phyloP scores from a whole-genome alignment of 2,329 filamentous ascomycete species.

The Fusarium continuum region DNA sequence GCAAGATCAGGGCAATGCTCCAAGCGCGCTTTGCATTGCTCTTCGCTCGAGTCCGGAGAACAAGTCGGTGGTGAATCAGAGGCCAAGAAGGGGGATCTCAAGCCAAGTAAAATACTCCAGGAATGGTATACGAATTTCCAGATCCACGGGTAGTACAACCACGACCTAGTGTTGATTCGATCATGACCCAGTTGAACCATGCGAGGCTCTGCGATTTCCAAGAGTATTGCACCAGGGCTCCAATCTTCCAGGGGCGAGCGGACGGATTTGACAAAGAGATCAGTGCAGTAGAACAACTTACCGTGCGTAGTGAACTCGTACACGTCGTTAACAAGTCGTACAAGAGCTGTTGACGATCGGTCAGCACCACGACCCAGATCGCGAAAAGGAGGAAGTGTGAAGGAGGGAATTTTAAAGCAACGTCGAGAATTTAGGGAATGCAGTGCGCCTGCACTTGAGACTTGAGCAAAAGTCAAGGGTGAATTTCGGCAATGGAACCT shows the following conservation, averaged over 20 bases:
- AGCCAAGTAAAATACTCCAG: background rate
- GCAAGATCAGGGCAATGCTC: background rate
- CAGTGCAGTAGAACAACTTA: slow-evolving; percentile 19
- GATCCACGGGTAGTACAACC: background rate
- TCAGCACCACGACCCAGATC: slow-evolving; percentile 25
- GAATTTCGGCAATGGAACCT: slow-evolving; percentile 8
- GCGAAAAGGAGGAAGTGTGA: background rate
- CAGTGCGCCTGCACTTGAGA: background rate
- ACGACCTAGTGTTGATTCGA: background rate
- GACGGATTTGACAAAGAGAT: background rate
- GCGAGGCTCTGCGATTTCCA: background rate
- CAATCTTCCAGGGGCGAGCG: background rate
- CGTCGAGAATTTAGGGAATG: background rate
- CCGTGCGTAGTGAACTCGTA: slow-evolving; percentile 43
- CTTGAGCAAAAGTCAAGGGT: background rate
- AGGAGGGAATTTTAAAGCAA: background rate
- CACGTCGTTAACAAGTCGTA: slow-evolving; percentile 44
- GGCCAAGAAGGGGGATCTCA: background rate
- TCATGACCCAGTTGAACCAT: background rate
- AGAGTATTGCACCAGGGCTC: background rate
- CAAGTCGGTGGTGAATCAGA: slow-evolving; percentile 19
- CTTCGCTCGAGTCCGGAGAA: background rate
- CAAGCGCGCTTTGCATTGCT: background rate
- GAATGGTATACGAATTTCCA: background rate
- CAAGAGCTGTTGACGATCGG: slow-evolving; percentile 31